Conservation (phyloP, 257 asterid genomes). For the Henckelia pumila region DNA sequence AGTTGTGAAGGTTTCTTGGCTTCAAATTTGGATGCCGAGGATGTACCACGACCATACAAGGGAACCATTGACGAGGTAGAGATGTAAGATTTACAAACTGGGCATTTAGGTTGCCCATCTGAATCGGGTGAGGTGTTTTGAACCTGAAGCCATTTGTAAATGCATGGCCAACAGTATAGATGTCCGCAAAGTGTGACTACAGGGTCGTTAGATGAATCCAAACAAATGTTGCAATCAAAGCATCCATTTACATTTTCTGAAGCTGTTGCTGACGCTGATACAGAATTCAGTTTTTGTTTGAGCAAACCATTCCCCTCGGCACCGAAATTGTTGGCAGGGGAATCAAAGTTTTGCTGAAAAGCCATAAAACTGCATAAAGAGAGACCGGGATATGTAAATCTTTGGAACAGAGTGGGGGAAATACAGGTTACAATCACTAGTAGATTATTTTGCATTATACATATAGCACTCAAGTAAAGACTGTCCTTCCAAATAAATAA, state of each 20-base stretch:
- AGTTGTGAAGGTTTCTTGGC: conserved; percentile 39
- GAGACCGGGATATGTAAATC: neutral
- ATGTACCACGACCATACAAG: conserved; percentile 67
- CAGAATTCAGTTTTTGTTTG: conserved; percentile 41
- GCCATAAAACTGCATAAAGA: conserved; percentile 60
- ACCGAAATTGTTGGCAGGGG: conserved; percentile 34
- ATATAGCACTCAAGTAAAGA: neutral
- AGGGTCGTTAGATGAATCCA: conserved; percentile 77
- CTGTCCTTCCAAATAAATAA: neutral
- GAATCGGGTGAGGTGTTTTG: conserved; percentile 52
- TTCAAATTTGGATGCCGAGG: conserved; percentile 46
- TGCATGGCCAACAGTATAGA: conserved; percentile 95
- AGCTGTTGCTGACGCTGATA: conserved; percentile 31
- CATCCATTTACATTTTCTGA: conserved; percentile 52
- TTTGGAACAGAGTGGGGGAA: conserved; percentile 7
- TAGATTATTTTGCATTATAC: neutral
- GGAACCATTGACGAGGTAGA: conserved; percentile 72
- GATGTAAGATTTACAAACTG: conserved; percentile 71
- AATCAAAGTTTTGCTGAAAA: conserved; percentile 40
- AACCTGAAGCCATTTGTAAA: conserved; percentile 78
- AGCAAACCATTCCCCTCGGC: conserved; percentile 42
- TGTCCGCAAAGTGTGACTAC: conserved; percentile 89
- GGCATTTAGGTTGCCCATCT: conserved; percentile 63
- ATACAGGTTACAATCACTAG: neutral
- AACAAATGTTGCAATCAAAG: conserved; percentile 85